phyloP scores from a whole-genome alignment of 805 yeast genomes.

The Starmera dryadoides region DNA sequence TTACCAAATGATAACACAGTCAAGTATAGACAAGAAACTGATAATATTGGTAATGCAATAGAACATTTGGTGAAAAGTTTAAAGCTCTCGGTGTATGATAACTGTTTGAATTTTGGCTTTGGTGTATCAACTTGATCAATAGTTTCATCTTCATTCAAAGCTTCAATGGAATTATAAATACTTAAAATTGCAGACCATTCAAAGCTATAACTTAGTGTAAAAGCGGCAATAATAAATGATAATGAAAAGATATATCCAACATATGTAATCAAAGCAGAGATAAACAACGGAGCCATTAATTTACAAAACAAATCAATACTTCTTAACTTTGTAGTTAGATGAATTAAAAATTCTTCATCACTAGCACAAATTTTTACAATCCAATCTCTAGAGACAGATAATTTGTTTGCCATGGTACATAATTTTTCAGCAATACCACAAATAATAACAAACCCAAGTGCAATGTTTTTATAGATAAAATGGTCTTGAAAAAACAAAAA shows the following conservation, averaged over 20 bases:
- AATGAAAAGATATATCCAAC: slow-evolving; percentile 19
- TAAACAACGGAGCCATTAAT: slow-evolving; percentile 28
- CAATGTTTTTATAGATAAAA: slow-evolving; percentile 2
- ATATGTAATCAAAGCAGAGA: slow-evolving; percentile 23
- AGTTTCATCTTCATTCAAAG: slow-evolving; percentile 8
- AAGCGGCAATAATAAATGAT: slow-evolving; percentile 19
- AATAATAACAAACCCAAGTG: slow-evolving; percentile 15
- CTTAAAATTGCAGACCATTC: slow-evolving; percentile 27
- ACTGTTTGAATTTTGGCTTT: slow-evolving; percentile 1
- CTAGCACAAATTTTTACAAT: slow-evolving; percentile 26
- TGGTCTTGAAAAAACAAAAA: slow-evolving; percentile 7
- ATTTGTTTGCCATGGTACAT: slow-evolving; percentile 25
- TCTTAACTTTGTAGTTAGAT: slow-evolving; percentile 27
- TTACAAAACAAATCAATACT: slow-evolving; percentile 31
- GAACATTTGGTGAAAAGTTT: slow-evolving; percentile 19
- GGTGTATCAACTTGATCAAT: neutral
- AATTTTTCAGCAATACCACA: slow-evolving; percentile 28
- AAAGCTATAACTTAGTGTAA: slow-evolving; percentile 21
- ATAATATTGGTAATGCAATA: slow-evolving; percentile 23
- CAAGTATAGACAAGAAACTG: slow-evolving; percentile 23
- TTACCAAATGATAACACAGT: slow-evolving; percentile 33
- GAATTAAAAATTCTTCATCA: slow-evolving; percentile 16
- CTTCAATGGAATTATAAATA: slow-evolving; percentile 25
- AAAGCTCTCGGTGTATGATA: slow-evolving; percentile 6
- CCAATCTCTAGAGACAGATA: slow-evolving; percentile 36